phyloP scores from a whole-genome alignment of 169 alveolate genomes.

The Cryptosporidium viatorum region DNA sequence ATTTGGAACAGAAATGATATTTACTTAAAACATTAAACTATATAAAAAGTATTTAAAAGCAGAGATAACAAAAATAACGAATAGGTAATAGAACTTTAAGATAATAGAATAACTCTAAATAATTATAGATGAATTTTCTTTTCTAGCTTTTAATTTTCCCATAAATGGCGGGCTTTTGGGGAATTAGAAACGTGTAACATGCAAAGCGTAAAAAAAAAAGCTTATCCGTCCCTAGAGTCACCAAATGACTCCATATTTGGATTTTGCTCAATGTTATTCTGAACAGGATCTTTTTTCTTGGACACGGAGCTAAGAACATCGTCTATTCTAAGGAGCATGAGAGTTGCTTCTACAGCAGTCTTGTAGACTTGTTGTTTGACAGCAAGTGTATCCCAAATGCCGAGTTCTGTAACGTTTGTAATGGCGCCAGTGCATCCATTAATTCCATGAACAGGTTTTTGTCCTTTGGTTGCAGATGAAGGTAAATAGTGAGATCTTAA shows the following conservation, averaged over 20 bases:
- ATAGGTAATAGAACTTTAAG: not conserved
- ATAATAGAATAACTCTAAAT: not conserved
- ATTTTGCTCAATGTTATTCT: constrained; percentile 21
- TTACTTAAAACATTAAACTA: not conserved
- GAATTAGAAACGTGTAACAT: not conserved
- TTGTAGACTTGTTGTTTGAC: constrained; percentile 95
- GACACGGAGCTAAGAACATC: constrained; percentile 95
- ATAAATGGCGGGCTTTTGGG: not conserved
- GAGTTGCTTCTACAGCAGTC: constrained; percentile 95
- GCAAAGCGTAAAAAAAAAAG: not conserved
- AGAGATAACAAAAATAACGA: not conserved
- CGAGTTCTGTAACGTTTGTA: constrained; percentile 88
- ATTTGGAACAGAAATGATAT: too few species aligned
- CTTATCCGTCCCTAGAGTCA: constrained; percentile 68
- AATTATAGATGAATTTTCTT: not conserved
- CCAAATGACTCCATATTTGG: constrained; percentile 62
- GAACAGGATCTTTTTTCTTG: constrained; percentile 78
- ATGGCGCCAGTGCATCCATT: constrained; percentile 95
- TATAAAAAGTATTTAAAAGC: not conserved
- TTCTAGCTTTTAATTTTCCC: not conserved
- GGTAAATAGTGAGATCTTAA: constrained; percentile 19
- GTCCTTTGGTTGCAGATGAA: not conserved
- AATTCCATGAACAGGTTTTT: constrained; percentile 82
- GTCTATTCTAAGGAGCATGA: constrained; percentile 96
- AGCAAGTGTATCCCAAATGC: constrained; percentile 93